These are phyloP conservation scores for Neopestalotiopsis sp. DNA, from an alignment of 2,329 filamentous ascomycete species.

Conservation along the genomic window DNA sequence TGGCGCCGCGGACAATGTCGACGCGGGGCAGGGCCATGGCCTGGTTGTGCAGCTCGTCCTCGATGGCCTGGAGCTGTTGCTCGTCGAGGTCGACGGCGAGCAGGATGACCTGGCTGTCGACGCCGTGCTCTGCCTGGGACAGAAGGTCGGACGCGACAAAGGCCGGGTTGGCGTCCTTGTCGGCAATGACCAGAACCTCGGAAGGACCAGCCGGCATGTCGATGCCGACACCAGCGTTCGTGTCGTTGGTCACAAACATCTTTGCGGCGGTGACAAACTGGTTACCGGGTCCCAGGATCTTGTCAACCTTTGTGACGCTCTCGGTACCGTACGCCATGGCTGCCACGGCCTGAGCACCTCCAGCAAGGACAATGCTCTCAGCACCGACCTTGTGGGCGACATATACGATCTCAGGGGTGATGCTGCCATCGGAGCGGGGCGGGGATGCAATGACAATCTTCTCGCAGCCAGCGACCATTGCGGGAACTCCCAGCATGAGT, in stretches of 20 bases:
- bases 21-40: slow-evolving; percentile 86
- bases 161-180: slow-evolving; percentile 84
- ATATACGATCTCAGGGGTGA: slow-evolving; percentile 97
- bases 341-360: slow-evolving; percentile 92
- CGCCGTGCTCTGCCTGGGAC: slow-evolving; percentile 94
- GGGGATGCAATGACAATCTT: slow-evolving; percentile 94
- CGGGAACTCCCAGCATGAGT: slow-evolving; percentile 96
- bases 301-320: slow-evolving; percentile 94
- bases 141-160: slow-evolving; percentile 96
- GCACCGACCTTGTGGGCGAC: slow-evolving; percentile 96
- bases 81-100: slow-evolving; percentile 83
- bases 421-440: slow-evolving; percentile 83
- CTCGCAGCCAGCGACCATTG: slow-evolving; percentile 95
- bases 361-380: slow-evolving; percentile 93
- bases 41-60: slow-evolving; percentile 88
- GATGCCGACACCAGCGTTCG: slow-evolving; percentile 91
- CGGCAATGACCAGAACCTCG: slow-evolving; percentile 94
- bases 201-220: slow-evolving; percentile 98
- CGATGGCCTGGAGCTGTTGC: slow-evolving; percentile 77
- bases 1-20: slow-evolving; percentile 89
- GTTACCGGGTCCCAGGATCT: slow-evolving; percentile 96
- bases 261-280: slow-evolving; percentile 98
- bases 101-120: slow-evolving; percentile 93
- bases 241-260: slow-evolving; percentile 98
- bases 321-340: slow-evolving; percentile 98